Evolutionary conservation across 2,329 filamentous ascomycete species (phyloP), one percentile per base, ranked within the genome.

Genomic region (Trichoderma pleuroti): DNA sequence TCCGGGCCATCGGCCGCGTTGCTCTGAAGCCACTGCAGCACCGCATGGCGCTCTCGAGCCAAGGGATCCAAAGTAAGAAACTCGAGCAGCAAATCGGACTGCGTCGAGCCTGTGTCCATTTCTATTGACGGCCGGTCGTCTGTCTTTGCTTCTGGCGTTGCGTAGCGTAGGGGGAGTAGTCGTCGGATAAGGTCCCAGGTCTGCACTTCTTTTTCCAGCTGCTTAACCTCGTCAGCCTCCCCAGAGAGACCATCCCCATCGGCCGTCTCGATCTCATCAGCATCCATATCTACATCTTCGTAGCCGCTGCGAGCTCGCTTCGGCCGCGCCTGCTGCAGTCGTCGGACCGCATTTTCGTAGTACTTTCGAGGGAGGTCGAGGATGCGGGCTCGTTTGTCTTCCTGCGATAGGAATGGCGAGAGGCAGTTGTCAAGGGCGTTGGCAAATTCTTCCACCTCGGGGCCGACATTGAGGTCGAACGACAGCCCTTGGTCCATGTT

Each of bases 131-230:
- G 78, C 74, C 79, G 74, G 68, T 82, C 80, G 71, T 76, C 34
- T 16, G 46, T 7, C 30, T 72, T 71, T 18, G 70, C 34, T 28
- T 72, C 73, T 28, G 74, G 72, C 18, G 77, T 72, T 42, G 85
- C 82, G 77, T 93, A 91, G 75, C 92, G 87, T 73, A 93, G 80
- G 12, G 91, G 89, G 65, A 97, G 86, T 72, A 97, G 84, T 49
- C 92, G 87, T 62, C 90, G 87, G 71, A 98, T 83, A 32, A 98
- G 85, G 77, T 97, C 91, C 96, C 96, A 99, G 0, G 94, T 96
- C 76, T 97, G 93, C 52, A 90, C 89, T 81, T 99, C 96, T 73
- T 92, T 87, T 80, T 97, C 90, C 86, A 93, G 91, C 70, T 87
- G 76, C 86, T 73, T 77, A 62, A 74, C 76, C 61, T 80, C 76